These are phyloP conservation scores for Elongisporangium prolatum DNA, from an alignment of 352 stramenopile species.

Conservation along the genomic window DNA sequence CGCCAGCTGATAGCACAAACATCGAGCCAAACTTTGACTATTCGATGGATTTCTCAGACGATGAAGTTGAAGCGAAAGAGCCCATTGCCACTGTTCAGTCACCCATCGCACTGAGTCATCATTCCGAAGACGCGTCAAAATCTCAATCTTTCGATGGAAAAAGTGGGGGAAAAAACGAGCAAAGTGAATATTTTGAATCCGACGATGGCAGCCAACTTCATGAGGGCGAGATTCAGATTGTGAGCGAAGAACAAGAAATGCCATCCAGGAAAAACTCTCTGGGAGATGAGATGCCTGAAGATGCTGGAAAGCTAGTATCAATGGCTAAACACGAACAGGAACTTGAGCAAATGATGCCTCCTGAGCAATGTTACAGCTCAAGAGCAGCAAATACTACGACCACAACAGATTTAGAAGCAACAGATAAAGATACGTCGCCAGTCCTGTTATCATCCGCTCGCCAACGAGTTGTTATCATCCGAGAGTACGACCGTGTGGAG, in stretches of 20 bases:
- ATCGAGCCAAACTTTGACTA: conserved; percentile 48
- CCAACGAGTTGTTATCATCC: conserved; percentile 40
- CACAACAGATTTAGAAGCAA: neutral
- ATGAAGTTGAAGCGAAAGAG: conserved; percentile 12
- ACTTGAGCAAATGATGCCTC: neutral
- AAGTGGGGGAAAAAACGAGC: conserved; percentile 14
- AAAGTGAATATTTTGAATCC: conserved; percentile 27
- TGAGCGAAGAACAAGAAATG: neutral
- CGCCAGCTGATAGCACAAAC: conserved; percentile 4
- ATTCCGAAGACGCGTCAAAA: neutral
- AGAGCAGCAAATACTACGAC: neutral
- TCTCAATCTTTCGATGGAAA: conserved; percentile 8
- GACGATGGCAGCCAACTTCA: conserved; percentile 7
- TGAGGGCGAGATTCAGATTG: neutral
- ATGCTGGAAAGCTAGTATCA: neutral
- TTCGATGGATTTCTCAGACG: conserved; percentile 71
- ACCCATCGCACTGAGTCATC: neutral
- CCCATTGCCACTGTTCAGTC: neutral
- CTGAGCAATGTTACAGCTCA: too few species aligned
- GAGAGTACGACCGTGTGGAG: conserved; percentile 29
- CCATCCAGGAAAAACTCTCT: neutral
- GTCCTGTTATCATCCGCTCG: neutral
- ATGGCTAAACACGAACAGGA: neutral
- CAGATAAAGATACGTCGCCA: neutral
- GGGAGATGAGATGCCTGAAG: neutral